phyloP scores from a whole-genome alignment of 1,139 yeast species.

The Fermentozyma sake region DNA sequence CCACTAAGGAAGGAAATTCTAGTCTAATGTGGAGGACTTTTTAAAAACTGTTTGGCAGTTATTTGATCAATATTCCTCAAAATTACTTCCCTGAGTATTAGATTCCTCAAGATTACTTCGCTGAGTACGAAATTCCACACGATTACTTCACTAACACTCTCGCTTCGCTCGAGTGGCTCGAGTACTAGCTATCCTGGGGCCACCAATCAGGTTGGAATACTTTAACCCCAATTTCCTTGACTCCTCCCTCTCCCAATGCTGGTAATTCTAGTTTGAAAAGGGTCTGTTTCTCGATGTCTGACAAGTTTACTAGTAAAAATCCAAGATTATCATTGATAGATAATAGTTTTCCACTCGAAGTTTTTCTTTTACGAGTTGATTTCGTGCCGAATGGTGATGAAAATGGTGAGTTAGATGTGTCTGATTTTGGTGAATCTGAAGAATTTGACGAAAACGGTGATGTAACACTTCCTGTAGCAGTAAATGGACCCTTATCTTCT shows the following conservation, averaged over 20 bases:
- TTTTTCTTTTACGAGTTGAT: constrained; percentile 29
- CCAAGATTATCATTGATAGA: constrained; percentile 60
- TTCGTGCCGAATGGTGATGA: constrained; percentile 18
- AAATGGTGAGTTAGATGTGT: constrained; percentile 27
- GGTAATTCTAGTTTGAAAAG: constrained; percentile 30
- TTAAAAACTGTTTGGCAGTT: too few species aligned
- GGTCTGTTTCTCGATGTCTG: constrained; percentile 28
- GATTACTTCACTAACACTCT: too few species aligned
- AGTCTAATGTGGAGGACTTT: too few species aligned
- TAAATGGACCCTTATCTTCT: constrained; percentile 6
- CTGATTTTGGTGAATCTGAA: constrained; percentile 6
- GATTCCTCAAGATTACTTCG: too few species aligned
- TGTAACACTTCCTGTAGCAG: too few species aligned
- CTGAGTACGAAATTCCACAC: too few species aligned
- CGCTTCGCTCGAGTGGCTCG: too few species aligned
- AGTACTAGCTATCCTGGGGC: constrained; percentile 48
- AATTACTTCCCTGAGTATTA: too few species aligned
- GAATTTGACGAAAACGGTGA: too few species aligned
- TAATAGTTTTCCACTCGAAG: constrained; percentile 57
- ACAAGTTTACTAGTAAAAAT: constrained; percentile 53
- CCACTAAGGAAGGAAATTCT: too few species aligned
- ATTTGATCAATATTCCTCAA: too few species aligned
- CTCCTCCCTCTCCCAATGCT: constrained; percentile 14
- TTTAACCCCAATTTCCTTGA: constrained; percentile 31
- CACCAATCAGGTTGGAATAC: constrained; percentile 64